Evolutionary conservation across 306 rosid species (phyloP), one percentile per base, ranked within the genome.

Genomic region (Arachis hypogaea): DNA sequence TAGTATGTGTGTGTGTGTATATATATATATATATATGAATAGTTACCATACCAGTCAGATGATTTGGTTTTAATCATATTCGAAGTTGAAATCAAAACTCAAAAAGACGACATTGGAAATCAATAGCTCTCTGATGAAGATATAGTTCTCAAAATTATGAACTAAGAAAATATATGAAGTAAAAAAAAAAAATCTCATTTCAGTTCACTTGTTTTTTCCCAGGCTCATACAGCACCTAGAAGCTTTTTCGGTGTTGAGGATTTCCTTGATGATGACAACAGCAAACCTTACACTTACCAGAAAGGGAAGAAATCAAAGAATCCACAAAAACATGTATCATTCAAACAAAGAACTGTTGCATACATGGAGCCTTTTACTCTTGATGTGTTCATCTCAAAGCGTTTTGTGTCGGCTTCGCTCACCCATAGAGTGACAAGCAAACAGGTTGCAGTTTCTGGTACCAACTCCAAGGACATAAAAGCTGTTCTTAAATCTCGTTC

Each of bases 381-480:
- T 2, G 96, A 89, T 16, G 98, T 94, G 68, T 85, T 84, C 41
- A 91, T 94, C 85, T 94, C 97, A 11, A 94, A 94, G 68, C 87
- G 97, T 7, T 94, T 94, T 45, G 97, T 94, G 60, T 86, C 97
- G 11, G 98, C 98, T 68, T 89, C 97, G 7, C 82, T 94, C 40
- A 94, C 98, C 29, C 98, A 94, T 75, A 80, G 98, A 84, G 90
- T 88, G 68, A 91, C 97, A 41, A 81, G 94, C 79, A 91, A 86
- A 76, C 97, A 91, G 82, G 98, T 94, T 81, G 96, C 96, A 49
- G 97, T 92, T 76, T 97, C 98, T 1, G 98, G 98, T 36, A 94
- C 98, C 52, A 94, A 94, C 88, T 93, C 98, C 49, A 94, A 94
- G 74, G 97, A 94, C 82, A 89, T 94, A 16, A 94, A 94, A 83